These are phyloP conservation scores for Fraxinus anomala DNA, from an alignment of 257 asterid species.

Conservation along the genomic window DNA sequence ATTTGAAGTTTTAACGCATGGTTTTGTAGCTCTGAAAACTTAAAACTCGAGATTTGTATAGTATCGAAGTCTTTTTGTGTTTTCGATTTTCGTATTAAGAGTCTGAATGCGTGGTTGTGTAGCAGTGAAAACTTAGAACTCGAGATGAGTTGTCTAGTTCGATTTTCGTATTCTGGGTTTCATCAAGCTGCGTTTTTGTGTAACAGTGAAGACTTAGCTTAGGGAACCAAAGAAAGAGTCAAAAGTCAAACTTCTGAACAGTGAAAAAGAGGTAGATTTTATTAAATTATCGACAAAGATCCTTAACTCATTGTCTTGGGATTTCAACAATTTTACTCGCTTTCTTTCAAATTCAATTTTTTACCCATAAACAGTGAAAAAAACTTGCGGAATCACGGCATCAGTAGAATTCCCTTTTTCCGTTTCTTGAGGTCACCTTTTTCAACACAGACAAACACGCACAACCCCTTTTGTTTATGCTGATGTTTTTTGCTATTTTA, in stretches of 20 bases:
- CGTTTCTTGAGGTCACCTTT: conserved; percentile 30
- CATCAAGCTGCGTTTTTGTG: neutral
- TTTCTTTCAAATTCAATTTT: conserved; percentile 28
- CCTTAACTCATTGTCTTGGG: conserved; percentile 46
- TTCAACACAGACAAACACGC: conserved; percentile 4
- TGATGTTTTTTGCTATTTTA: conserved; percentile 14
- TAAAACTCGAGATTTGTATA: too few relatives aligned
- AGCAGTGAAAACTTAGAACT: too few relatives aligned
- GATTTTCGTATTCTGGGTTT: neutral
- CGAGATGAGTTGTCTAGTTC: too few relatives aligned
- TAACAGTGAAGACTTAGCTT: neutral
- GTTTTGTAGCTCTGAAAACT: too few relatives aligned
- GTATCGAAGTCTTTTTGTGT: too few relatives aligned
- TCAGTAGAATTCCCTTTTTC: neutral
- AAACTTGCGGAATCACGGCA: conserved; percentile 24
- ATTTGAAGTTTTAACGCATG: too few relatives aligned
- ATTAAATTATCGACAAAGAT: conserved; percentile 37
- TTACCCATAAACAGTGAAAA: conserved; percentile 18
- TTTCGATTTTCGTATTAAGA: too few relatives aligned
- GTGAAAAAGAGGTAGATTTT: conserved; percentile 25
- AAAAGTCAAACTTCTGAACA: conserved; percentile 40
- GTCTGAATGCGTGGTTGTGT: too few relatives aligned
- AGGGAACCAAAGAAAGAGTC: conserved; percentile 30
- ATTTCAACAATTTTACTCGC: conserved; percentile 40
- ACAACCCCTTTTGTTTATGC: neutral